A percentile compares a stretch with the other conserved stretches of the same genome.
These are phyloP conservation scores for Colletotrichum somersetense DNA, from an alignment of 2,329 filamentous ascomycete species.

Conservation along the genomic window DNA sequence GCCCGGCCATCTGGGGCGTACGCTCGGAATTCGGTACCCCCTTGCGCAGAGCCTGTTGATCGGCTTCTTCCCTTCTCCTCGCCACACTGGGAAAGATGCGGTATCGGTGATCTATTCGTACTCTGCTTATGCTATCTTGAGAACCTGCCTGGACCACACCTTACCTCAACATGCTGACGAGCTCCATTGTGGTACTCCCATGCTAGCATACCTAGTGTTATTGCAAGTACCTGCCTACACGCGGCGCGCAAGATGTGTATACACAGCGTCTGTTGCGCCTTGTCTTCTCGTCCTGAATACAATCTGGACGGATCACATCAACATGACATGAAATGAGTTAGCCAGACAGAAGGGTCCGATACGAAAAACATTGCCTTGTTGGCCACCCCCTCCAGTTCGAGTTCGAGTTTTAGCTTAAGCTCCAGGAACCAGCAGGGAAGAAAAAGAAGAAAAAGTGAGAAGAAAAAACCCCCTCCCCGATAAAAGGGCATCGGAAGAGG, in stretches of 20 bases:
- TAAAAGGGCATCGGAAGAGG: conserved; percentile 1
- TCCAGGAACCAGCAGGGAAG: conserved; percentile 6
- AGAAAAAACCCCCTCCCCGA: neutral
- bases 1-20: conserved; percentile 22
- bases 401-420: neutral
- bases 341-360: neutral
- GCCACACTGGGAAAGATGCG: neutral
- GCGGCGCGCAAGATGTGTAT: neutral
- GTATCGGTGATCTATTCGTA: neutral
- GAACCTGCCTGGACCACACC: conserved; percentile 15
- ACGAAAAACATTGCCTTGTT: neutral
- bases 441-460: neutral
- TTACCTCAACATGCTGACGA: conserved; percentile 10
- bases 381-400: neutral
- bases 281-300: neutral
- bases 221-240: neutral
- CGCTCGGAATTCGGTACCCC: neutral
- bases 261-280: conserved; percentile 7
- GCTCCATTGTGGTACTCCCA: neutral
- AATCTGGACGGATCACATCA: neutral
- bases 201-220: conserved; percentile 4
- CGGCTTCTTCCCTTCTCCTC: neutral
- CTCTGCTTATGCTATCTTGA: neutral
- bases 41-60: neutral
- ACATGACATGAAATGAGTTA: neutral